These are phyloP conservation scores for Pezicula radicicola DNA, from an alignment of 2,329 filamentous ascomycete species.

Conservation along the genomic window DNA sequence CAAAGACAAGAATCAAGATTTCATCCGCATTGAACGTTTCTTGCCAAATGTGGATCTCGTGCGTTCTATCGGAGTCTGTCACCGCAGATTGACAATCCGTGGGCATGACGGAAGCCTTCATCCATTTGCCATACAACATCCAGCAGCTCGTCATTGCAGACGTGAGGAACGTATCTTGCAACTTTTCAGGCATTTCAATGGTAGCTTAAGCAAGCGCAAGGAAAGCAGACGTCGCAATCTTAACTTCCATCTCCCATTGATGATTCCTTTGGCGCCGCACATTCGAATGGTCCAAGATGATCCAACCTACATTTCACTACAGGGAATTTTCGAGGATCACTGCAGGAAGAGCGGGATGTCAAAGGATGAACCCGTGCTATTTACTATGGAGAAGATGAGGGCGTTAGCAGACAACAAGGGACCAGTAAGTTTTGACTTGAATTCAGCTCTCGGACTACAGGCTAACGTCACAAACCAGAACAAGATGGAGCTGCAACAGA, in stretches of 20 bases:
- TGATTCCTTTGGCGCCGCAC: constrained; percentile 92
- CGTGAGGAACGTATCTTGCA: constrained; percentile 94
- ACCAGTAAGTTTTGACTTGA: constrained; percentile 4
- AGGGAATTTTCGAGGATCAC: constrained; percentile 95
- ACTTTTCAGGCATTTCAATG: constrained; percentile 96
- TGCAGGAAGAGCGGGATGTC: constrained; percentile 82
- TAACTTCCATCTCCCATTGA: constrained; percentile 92
- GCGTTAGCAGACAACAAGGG: constrained; percentile 61
- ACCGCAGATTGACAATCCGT: constrained; percentile 90
- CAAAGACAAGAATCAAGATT: constrained; percentile 98
- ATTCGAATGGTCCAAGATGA: constrained; percentile 97
- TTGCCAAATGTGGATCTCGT: constrained; percentile 92
- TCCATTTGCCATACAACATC: constrained; percentile 94
- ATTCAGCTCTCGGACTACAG: not conserved
- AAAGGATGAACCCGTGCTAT: constrained; percentile 94
- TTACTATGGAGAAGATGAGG: constrained; percentile 91
- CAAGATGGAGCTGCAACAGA: constrained; percentile 64
- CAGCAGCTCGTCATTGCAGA: constrained; percentile 85
- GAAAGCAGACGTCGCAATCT: constrained; percentile 91
- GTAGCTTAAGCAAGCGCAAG: constrained; percentile 86
- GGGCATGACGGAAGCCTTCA: constrained; percentile 98
- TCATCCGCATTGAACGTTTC: constrained; percentile 96
- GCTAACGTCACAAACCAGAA: constrained; percentile 47
- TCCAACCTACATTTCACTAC: constrained; percentile 87
- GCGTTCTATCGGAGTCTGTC: constrained; percentile 84